Evolutionary conservation across 495 filamentous ascomycete genomes (phyloP).

Genomic region (Elasticomyces elasticus): DNA sequence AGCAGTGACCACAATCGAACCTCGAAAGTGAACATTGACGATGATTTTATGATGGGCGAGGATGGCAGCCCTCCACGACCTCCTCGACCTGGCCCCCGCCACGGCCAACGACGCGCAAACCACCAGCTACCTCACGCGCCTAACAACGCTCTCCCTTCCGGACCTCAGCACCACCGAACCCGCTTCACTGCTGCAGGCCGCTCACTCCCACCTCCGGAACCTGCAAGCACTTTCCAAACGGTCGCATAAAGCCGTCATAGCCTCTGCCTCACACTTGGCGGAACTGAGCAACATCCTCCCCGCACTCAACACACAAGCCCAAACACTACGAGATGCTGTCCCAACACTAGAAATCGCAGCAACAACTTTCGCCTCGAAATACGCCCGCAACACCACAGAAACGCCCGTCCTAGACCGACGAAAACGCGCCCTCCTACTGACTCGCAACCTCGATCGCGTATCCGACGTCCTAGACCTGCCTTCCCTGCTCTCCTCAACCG

Average conservation of each 20-base stretch:
- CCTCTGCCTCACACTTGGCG: constrained; percentile 65
- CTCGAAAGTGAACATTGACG: neutral
- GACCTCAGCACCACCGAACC: constrained; percentile 66
- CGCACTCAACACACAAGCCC: constrained; percentile 51
- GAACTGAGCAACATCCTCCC: constrained; percentile 59
- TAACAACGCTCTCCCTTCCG: constrained; percentile 68
- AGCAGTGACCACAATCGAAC: neutral
- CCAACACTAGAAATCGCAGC: constrained; percentile 73
- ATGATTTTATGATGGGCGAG: no score
- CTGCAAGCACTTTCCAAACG: constrained; percentile 83
- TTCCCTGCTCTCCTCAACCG: constrained; percentile 66
- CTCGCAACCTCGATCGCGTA: constrained; percentile 77
- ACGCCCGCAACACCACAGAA: constrained; percentile 60
- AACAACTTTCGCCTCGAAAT: constrained; percentile 70
- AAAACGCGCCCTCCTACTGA: constrained; percentile 74
- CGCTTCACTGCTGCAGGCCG: constrained; percentile 66
- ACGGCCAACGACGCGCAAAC: constrained; percentile 41
- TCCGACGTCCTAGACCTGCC: constrained; percentile 90
- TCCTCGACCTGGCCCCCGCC: constrained; percentile 41
- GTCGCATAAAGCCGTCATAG: constrained; percentile 80
- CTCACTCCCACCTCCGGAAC: constrained; percentile 73
- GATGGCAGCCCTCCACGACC: constrained; percentile 66
- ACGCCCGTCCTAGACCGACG: constrained; percentile 67
- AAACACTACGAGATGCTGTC: constrained; percentile 57
- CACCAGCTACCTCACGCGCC: constrained; percentile 59